Conservation (phyloP, 108 stramenopile genomes). For the Pseudonitzschia multistriata region DNA sequence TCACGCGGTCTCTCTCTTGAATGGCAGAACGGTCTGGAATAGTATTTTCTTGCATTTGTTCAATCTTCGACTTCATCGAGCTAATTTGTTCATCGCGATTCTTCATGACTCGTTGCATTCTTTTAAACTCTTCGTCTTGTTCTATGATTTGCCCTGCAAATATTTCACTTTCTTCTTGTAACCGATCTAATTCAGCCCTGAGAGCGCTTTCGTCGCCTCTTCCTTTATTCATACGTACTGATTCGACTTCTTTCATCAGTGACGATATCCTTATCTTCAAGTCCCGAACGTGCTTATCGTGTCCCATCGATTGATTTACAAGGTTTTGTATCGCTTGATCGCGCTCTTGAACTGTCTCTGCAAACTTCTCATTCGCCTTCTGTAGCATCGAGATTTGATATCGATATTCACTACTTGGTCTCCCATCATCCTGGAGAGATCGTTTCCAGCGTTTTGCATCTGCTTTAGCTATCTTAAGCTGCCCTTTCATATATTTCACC, state of each 20-base stretch:
- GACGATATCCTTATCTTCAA: slow-evolving; percentile 28
- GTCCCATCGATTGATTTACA: slow-evolving; percentile 27
- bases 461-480: slow-evolving; percentile 42
- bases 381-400: slow-evolving; percentile 32
- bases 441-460: slow-evolving; percentile 28
- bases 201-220: slow-evolving; percentile 1
- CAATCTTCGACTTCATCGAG: slow-evolving; percentile 14
- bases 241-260: slow-evolving; percentile 33
- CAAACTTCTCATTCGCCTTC: slow-evolving; percentile 35
- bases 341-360: slow-evolving; percentile 24
- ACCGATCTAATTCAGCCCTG: slow-evolving; percentile 47
- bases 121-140: slow-evolving; percentile 78
- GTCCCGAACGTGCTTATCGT: slow-evolving; percentile 41
- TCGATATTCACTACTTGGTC: slow-evolving; percentile 19
- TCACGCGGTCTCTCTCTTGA: slow-evolving; percentile 4
- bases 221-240: slow-evolving; percentile 11
- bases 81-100: slow-evolving; percentile 21
- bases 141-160: slow-evolving; percentile 87
- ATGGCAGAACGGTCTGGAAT: background rate
- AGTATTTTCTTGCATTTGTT: background rate
- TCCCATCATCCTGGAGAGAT: slow-evolving; percentile 22
- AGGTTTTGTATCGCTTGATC: slow-evolving; percentile 32
- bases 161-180: slow-evolving; percentile 78
- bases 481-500: slow-evolving; percentile 15
- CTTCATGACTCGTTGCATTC: slow-evolving; percentile 17